Base-by-base conservation (phyloP, 495 filamentous ascomycete species). In the Evernia prunastri region DNA sequence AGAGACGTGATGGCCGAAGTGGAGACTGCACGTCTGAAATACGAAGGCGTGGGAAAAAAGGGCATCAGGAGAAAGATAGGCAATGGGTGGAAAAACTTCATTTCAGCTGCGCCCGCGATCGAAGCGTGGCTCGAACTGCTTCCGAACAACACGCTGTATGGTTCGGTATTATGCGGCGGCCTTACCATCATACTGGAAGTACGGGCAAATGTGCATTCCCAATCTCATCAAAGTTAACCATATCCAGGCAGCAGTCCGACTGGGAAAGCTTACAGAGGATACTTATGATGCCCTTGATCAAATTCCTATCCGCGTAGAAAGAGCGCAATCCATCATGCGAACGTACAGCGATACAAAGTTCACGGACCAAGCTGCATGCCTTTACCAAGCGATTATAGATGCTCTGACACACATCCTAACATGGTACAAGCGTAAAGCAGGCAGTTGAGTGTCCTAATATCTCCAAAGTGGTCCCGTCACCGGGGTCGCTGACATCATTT, bases 131-230 rank as follows among this genome's bases (percentile, higher is more conserved):
- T 67, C 8, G 39, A 60, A 25, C 61, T 67, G 33, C 29, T 67
- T 3, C 65, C 65, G 8, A 59, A 33, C 0, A 64, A 56, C 12
- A 20, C 42, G 18, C 27, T 43, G 17, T 67, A 64, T 40, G 61
- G 61, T n/a, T 67, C 65, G 6, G 51, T 67, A 11, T 29, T 67
- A 15, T 67, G 65, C 23, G 65, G 65, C 29, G 65, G 65, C 20
- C 58, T 67, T 25, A 67, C 61, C 1, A 67, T 67, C 31, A 63
- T 67, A 9, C 35, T 67, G 18, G 60, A 63, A 45, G 65, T 63
- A 60, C 33, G 35, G 6, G 0, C 18, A 36, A 5, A 11, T 64
- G 7, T 20, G 1, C 23, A 45, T 64, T 9, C 4, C 20, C 42
- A 20, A 33, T 4, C 12, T 45, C 12, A 47, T 31, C 8, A 23